A percentile compares a stretch with the other conserved stretches of the same genome.
These are phyloP conservation scores for Puccinellia tenuiflora DNA, from an alignment of 176 grass and related monocot genomes.

Conservation along the genomic window DNA sequence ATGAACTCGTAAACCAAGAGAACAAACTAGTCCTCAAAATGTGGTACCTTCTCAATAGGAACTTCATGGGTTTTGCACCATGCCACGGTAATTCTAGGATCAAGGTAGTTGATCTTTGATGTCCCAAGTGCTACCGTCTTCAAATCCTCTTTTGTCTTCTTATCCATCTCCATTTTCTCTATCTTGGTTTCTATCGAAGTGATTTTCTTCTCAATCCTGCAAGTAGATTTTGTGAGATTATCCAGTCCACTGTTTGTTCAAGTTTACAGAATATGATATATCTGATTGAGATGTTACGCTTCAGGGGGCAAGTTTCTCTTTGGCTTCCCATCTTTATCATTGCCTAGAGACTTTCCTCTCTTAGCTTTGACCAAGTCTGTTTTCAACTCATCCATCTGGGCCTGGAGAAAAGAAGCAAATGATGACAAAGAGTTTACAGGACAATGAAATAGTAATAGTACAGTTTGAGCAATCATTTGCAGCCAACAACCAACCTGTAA, in stretches of 20 bases:
- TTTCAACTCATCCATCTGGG: conserved; percentile 60
- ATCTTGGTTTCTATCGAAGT: conserved; percentile 58
- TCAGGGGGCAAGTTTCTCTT: conserved; percentile 83
- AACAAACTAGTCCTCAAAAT: neutral
- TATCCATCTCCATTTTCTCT: conserved; percentile 93
- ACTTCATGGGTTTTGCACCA: conserved; percentile 99
- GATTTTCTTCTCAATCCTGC: conserved; percentile 84
- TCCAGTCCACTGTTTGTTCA: neutral
- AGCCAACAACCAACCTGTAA: conserved; percentile 54
- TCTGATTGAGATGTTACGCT: conserved; percentile 41
- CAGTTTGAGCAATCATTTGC: conserved; percentile 10
- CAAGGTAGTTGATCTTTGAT: conserved; percentile 97
- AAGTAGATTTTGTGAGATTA: conserved; percentile 43
- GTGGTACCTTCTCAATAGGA: conserved; percentile 88
- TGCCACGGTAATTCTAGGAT: conserved; percentile 92
- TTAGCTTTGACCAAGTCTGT: conserved; percentile 72
- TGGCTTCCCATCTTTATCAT: conserved; percentile 77
- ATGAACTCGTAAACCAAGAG: neutral
- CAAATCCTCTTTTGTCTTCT: conserved; percentile 84
- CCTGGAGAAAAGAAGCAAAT: conserved; percentile 39
- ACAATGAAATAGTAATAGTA: neutral
- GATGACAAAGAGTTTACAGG: neutral
- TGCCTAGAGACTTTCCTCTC: conserved; percentile 73
- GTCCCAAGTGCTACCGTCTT: conserved; percentile 92
- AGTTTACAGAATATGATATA: conserved; percentile 7